A percentile compares a stretch with the other conserved stretches of the same genome.
phyloP scores from a whole-genome alignment of 2,329 filamentous ascomycete genomes.

The Periconia sp. region DNA sequence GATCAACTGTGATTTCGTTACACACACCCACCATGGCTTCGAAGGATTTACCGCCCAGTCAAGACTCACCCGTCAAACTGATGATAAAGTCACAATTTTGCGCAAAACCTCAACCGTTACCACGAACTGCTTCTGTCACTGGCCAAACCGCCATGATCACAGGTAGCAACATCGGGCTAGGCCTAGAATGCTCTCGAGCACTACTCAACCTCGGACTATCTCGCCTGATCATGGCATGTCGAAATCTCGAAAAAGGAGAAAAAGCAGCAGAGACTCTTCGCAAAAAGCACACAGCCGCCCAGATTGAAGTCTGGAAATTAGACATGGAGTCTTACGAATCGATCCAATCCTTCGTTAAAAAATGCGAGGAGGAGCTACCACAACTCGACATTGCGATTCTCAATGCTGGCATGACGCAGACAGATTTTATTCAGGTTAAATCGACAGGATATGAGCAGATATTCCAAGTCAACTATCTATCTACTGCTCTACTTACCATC shows the following conservation, averaged over 20 bases:
- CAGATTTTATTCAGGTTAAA: slow-evolving; percentile 20
- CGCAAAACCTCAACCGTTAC: slow-evolving; percentile 7
- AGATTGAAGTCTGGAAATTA: slow-evolving; percentile 33
- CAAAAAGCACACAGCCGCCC: slow-evolving; percentile 14
- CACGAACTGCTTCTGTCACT: slow-evolving; percentile 9
- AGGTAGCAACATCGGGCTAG: slow-evolving; percentile 38
- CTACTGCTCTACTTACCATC: slow-evolving; percentile 59
- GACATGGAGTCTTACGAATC: slow-evolving; percentile 32
- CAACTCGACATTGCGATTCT: slow-evolving; percentile 37
- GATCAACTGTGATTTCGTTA: too few species aligned
- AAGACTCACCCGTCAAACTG: slow-evolving; percentile 2
- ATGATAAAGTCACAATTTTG: slow-evolving; percentile 9
- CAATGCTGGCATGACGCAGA: slow-evolving; percentile 40
- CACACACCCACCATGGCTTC: slow-evolving; percentile 8
- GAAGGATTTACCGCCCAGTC: slow-evolving; percentile 3
- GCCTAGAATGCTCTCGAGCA: slow-evolving; percentile 28
- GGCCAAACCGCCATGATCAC: slow-evolving; percentile 51
- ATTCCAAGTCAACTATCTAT: slow-evolving; percentile 63
- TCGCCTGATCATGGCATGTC: slow-evolving; percentile 38
- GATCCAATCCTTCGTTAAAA: slow-evolving; percentile 24
- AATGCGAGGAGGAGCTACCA: slow-evolving; percentile 12
- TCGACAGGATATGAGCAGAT: slow-evolving; percentile 42
- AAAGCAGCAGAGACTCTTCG: slow-evolving; percentile 22
- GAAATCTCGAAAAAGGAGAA: slow-evolving; percentile 33
- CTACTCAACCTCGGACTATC: slow-evolving; percentile 26